Conservation (phyloP, 805 yeast genomes). For the Metschnikowia matae region DNA sequence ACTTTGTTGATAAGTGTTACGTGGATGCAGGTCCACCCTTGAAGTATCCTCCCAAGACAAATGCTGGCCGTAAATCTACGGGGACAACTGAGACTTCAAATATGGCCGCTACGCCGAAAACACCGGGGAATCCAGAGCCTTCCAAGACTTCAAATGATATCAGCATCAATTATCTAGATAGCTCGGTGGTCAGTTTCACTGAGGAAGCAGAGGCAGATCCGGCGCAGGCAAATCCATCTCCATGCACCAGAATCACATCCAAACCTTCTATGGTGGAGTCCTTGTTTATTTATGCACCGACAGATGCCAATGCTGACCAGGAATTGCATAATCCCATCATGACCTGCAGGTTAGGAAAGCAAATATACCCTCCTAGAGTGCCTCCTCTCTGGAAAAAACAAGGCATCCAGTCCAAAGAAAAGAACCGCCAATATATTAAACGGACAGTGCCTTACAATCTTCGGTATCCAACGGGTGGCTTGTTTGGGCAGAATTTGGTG, state of each 20-base stretch:
- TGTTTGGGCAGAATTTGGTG: conserved; percentile 63
- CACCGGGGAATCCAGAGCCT: not conserved
- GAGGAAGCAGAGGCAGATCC: conserved; percentile 17
- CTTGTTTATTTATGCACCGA: conserved; percentile 34
- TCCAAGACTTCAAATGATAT: conserved; percentile 15
- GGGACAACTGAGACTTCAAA: not conserved
- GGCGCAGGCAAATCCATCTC: not conserved
- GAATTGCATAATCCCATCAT: conserved; percentile 27
- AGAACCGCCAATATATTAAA: conserved; percentile 5
- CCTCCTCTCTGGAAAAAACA: conserved; percentile 29
- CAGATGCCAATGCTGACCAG: conserved; percentile 13
- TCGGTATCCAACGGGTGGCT: conserved; percentile 54
- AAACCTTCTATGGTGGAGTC: conserved; percentile 16
- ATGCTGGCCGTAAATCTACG: not conserved
- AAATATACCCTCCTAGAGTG: conserved; percentile 28
- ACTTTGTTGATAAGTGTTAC: conserved; percentile 38
- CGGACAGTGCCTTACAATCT: conserved; percentile 45
- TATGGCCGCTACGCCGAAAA: no score
- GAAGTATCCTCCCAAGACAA: conserved; percentile 6
- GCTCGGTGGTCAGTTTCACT: conserved; percentile 31
- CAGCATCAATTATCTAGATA: conserved; percentile 29
- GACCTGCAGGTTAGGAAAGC: conserved; percentile 33
- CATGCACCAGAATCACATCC: not conserved
- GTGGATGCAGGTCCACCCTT: conserved; percentile 20
- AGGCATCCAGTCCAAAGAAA: not conserved